These are phyloP conservation scores for Acacia pycnantha DNA, from an alignment of 331 rosid species.

Conservation along the genomic window DNA sequence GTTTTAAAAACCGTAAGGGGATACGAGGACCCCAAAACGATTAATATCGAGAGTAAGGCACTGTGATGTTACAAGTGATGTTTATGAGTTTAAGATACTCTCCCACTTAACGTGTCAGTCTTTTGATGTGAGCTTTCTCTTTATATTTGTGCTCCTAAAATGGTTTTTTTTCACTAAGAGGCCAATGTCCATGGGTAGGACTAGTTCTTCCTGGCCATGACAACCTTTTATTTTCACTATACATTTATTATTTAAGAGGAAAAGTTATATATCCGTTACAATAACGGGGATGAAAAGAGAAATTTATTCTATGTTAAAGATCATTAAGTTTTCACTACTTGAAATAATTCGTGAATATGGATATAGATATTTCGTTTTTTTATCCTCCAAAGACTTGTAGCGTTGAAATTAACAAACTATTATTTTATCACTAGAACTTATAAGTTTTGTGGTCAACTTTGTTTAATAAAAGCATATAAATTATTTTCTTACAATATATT, in stretches of 20 bases:
- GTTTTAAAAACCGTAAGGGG: too few species aligned
- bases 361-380: not conserved
- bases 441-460: not conserved
- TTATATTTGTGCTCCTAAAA: too few species aligned
- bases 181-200: not conserved
- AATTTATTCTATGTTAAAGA: not conserved
- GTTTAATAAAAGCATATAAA: not conserved
- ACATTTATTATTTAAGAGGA: not conserved
- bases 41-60: too few species aligned
- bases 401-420: not conserved
- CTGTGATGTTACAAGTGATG: too few species aligned
- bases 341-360: not conserved
- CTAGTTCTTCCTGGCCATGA: not conserved
- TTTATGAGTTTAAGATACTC: too few species aligned
- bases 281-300: not conserved
- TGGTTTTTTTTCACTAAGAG: not conserved
- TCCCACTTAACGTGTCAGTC: too few species aligned
- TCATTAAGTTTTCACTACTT: not conserved
- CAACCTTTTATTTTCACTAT: too few species aligned
- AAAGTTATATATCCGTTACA: not conserved
- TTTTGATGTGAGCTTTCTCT: too few species aligned
- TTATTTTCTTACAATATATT: not conserved
- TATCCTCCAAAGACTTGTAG: not conserved
- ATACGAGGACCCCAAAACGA: too few species aligned
- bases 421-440: not conserved